Conservation (phyloP, 768 basidiomycete genomes). For the Boletus sp. region DNA sequence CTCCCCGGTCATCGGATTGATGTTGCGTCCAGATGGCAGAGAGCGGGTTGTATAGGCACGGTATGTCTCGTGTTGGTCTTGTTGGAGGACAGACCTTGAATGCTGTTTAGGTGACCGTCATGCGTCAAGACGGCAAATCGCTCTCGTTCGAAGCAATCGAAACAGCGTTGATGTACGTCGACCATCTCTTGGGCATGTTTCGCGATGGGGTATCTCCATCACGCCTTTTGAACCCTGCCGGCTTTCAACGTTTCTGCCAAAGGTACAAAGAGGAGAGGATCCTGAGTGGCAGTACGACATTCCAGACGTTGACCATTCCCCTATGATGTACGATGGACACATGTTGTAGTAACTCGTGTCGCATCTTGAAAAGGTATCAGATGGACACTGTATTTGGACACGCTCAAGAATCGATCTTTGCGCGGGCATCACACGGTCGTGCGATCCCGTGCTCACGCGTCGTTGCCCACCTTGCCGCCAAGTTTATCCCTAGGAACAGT, state of each 20-base stretch:
- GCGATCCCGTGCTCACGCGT: not conserved
- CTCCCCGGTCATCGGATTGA: not conserved
- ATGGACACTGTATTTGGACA: not conserved
- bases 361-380: not conserved
- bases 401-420: not conserved
- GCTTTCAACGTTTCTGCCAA: slow-evolving; percentile 25
- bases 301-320: slow-evolving; percentile 20
- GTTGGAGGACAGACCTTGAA: not conserved
- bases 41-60: slow-evolving; percentile 28
- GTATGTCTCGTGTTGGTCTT: slow-evolving; percentile 5
- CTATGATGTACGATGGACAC: slow-evolving; percentile 9
- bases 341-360: not conserved
- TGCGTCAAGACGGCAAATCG: slow-evolving; percentile 24
- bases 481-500: not conserved
- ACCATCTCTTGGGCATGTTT: slow-evolving; percentile 31
- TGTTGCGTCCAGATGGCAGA: slow-evolving; percentile 17
- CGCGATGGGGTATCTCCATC: slow-evolving; percentile 20
- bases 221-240: slow-evolving; percentile 17
- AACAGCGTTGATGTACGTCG: slow-evolving; percentile 34
- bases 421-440: not conserved
- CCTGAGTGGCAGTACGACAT: slow-evolving; percentile 7
- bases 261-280: slow-evolving; percentile 22
- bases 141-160: slow-evolving; percentile 28
- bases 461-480: not conserved
- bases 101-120: slow-evolving; percentile 21